Conservation (phyloP, 73 alveolate species). For the Loxodes magnus region DNA sequence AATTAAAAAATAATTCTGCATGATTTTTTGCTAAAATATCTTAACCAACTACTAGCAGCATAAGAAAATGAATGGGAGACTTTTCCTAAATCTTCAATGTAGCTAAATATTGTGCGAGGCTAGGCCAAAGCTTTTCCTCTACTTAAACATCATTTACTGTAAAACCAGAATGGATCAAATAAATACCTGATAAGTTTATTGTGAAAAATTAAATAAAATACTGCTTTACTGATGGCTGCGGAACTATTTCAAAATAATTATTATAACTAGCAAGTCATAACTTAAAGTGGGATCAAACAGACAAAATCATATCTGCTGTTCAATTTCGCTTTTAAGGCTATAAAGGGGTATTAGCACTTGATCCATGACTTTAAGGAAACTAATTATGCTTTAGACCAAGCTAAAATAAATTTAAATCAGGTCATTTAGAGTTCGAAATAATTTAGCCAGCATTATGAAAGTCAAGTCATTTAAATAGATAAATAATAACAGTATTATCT, state of each 20-base stretch:
- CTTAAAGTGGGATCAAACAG: background rate
- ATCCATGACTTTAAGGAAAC: slow-evolving; percentile 45
- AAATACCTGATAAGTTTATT: slow-evolving; percentile 16
- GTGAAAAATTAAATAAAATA: slow-evolving; percentile 29
- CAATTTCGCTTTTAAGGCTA: slow-evolving; percentile 67
- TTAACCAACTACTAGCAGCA: slow-evolving; percentile 22
- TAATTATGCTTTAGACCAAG: slow-evolving; percentile 58
- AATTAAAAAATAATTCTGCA: slow-evolving; percentile 58
- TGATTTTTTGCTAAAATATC: slow-evolving; percentile 58
- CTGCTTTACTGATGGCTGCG: slow-evolving; percentile 71
- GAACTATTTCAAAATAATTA: slow-evolving; percentile 61
- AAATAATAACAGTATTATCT: slow-evolving; percentile 52
- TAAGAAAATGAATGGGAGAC: slow-evolving; percentile 55
- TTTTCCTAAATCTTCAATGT: slow-evolving; percentile 43
- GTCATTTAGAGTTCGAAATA: slow-evolving; percentile 42
- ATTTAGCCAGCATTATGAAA: slow-evolving; percentile 55
- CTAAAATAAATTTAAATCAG: slow-evolving; percentile 53
- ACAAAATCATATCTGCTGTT: slow-evolving; percentile 52
- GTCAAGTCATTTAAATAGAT: slow-evolving; percentile 67
- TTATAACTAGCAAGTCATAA: slow-evolving; percentile 22
- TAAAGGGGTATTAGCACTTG: slow-evolving; percentile 68
- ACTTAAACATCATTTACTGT: slow-evolving; percentile 35
- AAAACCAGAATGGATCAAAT: slow-evolving; percentile 33
- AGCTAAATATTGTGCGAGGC: slow-evolving; percentile 74
- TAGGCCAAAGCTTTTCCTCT: slow-evolving; percentile 73